Conservation (phyloP, 495 filamentous ascomycete genomes). For the Tuber borchii region DNA sequence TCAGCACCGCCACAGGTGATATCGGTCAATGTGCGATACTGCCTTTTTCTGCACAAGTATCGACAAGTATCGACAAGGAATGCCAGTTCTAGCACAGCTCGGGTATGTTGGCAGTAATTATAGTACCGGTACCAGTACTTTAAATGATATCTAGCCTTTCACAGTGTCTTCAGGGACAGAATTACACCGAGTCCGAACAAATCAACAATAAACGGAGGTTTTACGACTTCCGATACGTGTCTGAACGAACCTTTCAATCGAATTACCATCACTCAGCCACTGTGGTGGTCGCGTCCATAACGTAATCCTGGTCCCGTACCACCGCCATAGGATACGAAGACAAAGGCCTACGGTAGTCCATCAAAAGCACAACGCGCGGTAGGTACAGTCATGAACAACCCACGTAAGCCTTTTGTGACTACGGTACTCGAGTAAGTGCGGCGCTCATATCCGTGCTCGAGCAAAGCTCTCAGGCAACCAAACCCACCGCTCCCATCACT, state of each 20-base stretch:
- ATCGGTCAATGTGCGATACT: not conserved
- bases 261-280: not conserved
- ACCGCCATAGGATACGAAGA: not conserved
- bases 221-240: not conserved
- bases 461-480: too few relatives aligned
- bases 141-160: not conserved
- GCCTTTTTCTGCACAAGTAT: too few relatives aligned
- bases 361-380: not conserved
- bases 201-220: not conserved
- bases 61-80: not conserved
- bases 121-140: not conserved
- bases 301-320: not conserved
- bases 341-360: not conserved
- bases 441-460: not conserved
- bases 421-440: too few relatives aligned
- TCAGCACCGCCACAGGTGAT: not conserved
- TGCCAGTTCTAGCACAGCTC: not conserved
- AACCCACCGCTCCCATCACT: not conserved
- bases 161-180: not conserved
- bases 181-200: not conserved
- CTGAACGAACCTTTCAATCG: not conserved
- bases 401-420: not conserved
- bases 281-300: not conserved
- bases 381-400: not conserved
- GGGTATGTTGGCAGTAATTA: not conserved